A percentile compares a stretch with the other conserved stretches of the same genome.
Evolutionary conservation across 208 protist species (phyloP).

Genomic region (Chromosphaera perkinsii): DNA sequence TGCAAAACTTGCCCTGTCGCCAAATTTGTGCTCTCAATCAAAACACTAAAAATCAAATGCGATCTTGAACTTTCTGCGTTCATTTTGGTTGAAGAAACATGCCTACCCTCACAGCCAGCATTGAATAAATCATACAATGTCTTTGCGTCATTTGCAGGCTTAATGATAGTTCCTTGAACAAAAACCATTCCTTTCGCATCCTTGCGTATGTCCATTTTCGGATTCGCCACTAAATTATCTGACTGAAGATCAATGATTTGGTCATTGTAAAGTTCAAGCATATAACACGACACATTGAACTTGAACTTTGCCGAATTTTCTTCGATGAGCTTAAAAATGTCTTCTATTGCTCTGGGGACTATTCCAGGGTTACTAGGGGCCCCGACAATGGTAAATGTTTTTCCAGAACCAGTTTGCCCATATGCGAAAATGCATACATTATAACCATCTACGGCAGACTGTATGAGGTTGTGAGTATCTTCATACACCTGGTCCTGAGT

Average conservation of each 20-base stretch:
- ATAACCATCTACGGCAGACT: constrained; percentile 70
- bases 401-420: constrained; percentile 76
- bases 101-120: no score
- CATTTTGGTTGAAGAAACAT: no score
- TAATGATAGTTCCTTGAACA: constrained; percentile 25
- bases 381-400: constrained; percentile 49
- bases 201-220: constrained; percentile 36
- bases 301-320: no score
- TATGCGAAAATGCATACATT: constrained; percentile 74
- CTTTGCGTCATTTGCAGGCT: not conserved
- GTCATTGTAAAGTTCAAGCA: no score
- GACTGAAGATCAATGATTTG: no score
- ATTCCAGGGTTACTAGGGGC: constrained; percentile 4
- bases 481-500: constrained; percentile 63
- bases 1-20: not conserved
- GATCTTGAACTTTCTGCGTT: not conserved
- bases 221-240: not conserved
- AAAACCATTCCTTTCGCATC: constrained; percentile 40
- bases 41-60: not conserved
- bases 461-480: constrained; percentile 67
- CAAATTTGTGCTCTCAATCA: not conserved
- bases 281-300: no score
- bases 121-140: no score
- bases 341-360: constrained; percentile 1
- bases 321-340: no score